Evolutionary conservation across 2,329 filamentous ascomycete species (phyloP), one percentile per base, ranked within the genome.

Genomic region (Beauveria brongniartii): DNA sequence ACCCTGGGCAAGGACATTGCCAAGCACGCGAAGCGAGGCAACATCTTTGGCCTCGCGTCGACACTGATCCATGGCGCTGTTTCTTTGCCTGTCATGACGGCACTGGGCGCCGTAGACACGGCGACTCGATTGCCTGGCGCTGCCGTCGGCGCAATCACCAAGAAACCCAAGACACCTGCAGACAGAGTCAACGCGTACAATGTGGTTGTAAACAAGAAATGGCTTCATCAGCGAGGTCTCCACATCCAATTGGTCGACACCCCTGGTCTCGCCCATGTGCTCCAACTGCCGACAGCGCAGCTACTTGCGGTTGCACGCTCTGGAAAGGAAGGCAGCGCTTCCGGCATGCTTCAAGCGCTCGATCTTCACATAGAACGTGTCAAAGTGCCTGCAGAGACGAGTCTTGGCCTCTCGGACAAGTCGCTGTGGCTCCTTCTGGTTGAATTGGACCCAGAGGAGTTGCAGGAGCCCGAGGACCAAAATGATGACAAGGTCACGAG

Each of bases 101-200:
- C 74, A 0, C 14, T 76, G 1, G 72, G 75, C 16, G 67, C 71
- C 0, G 73, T 72, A 1, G 72, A 72, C 28, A 73, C 75, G 0
- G 67, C 69, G 0, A 60, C 71, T 3, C 61, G 67, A 14, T 67
- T 80, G 4, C 77, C 78, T 0, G 68, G 66, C 0, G 64, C 67
- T 0, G 70, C 73, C 0, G 55, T 74, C 2, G 67, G 67, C 1
- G 76, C 76, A 0, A 68, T 72, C 1, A 62, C 70, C 2, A 70
- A 67, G 55, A 74, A 71, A 64, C 77, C 78, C 1, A 72, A 72
- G 64, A 77, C 77, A 0, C 72, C 77, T 0, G 67, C 71, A 2
- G 73, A 78, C 63, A 67, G 78, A 10, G 77, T 76, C 0, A 68
- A 69, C 5, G 74, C 74, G 0, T 80, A 80, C 55, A 66, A 73